Percentiles rank a stretch among this genome's conserved stretches.
These are phyloP conservation scores for Ilyonectria robusta DNA, from an alignment of 2,329 filamentous ascomycete genomes.

Conservation along the genomic window DNA sequence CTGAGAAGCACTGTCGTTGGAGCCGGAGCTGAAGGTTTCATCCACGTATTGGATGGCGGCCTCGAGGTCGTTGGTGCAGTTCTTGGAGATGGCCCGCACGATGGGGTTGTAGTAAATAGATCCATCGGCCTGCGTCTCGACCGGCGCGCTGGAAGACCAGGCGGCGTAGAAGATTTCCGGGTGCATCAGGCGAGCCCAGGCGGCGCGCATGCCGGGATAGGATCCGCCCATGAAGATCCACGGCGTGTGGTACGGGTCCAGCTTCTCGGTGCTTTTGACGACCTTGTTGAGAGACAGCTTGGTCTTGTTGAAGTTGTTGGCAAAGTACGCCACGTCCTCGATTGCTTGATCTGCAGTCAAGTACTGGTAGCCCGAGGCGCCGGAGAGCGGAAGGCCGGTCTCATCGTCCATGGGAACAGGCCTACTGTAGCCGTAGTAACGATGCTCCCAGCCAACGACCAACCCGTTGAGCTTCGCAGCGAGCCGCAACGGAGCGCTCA, in stretches of 20 bases:
- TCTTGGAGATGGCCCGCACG: conserved; percentile 61
- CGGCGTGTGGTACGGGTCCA: conserved; percentile 59
- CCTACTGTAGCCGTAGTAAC: conserved; percentile 45
- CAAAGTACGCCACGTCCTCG: conserved; percentile 49
- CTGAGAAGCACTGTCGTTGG: not conserved
- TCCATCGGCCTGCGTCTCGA: conserved; percentile 61
- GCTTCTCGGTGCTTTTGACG: conserved; percentile 46
- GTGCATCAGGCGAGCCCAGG: conserved; percentile 61
- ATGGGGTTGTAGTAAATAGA: conserved; percentile 65
- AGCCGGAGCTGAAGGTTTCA: conserved; percentile 32
- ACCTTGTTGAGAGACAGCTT: conserved; percentile 58
- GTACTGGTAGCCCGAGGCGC: conserved; percentile 35
- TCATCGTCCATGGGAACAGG: conserved; percentile 36
- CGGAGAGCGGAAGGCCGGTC: conserved; percentile 25
- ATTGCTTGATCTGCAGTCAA: conserved; percentile 48
- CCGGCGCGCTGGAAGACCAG: conserved; percentile 64
- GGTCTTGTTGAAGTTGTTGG: conserved; percentile 49
- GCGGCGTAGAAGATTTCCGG: conserved; percentile 67
- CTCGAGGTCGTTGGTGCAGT: conserved; percentile 63
- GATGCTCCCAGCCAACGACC: conserved; percentile 45
- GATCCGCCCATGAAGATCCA: conserved; percentile 68
- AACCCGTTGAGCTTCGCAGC: conserved; percentile 41
- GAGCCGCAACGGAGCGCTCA: conserved; percentile 35
- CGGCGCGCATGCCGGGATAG: conserved; percentile 65
- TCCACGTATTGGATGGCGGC: conserved; percentile 64